These are phyloP conservation scores for Flaveria linearis DNA, from an alignment of 129 eudicot species.

Conservation along the genomic window DNA sequence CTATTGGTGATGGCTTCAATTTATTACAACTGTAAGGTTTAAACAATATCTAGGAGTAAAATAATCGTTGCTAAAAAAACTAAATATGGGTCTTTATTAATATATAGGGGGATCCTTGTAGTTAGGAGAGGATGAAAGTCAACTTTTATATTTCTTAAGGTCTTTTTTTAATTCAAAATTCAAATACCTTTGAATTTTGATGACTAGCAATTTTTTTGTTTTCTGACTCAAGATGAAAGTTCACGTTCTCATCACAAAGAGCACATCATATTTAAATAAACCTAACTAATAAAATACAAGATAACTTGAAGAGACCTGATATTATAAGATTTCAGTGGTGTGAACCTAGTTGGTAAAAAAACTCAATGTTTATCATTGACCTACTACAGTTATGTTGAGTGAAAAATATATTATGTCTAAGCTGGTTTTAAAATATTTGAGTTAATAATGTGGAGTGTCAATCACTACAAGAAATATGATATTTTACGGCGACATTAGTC, in stretches of 20 bases:
- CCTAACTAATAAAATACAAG: neutral
- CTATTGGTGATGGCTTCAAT: no score
- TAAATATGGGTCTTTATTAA: no score
- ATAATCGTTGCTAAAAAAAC: no score
- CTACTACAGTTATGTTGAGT: neutral
- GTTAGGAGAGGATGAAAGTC: conserved; percentile 1
- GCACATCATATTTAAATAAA: neutral
- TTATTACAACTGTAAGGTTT: no score
- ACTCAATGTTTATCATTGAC: neutral
- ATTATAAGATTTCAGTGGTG: neutral
- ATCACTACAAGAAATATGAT: no score
- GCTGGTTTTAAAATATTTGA: neutral
- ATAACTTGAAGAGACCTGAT: no score
- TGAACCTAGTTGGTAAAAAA: neutral
- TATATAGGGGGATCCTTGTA: no score
- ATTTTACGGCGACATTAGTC: no score
- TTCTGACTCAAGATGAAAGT: neutral
- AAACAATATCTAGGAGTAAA: no score
- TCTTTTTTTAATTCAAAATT: neutral
- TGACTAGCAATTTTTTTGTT: neutral
- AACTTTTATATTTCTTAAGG: neutral
- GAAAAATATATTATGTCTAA: neutral
- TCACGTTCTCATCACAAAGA: neutral
- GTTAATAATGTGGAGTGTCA: neutral
- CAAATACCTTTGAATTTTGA: neutral